Evolutionary conservation across 2,329 filamentous ascomycete genomes (phyloP), one percentile per base, ranked within the genome.

Genomic region (Ceratocystis colombiana): DNA sequence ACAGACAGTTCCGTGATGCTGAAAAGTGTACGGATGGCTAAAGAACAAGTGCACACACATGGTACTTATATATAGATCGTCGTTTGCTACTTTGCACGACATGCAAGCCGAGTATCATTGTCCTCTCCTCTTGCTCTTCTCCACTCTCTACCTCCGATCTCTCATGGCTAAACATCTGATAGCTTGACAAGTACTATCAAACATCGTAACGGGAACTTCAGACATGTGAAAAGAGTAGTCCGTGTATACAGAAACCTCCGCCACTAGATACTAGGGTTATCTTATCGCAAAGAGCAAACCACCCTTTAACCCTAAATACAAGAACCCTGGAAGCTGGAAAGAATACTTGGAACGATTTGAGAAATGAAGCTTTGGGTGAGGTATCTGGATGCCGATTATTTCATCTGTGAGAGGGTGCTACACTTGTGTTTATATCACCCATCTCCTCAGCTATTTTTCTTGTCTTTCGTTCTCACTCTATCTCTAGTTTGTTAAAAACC

Each of bases 281-380:
- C 1, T 15, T 5, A 6, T 4, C 10, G 2, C 3, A 53, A n/a
- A 30, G 4, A 59, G 28, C 53, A 12, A 5, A 55, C n/a, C 50
- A 41, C 25, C 1, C 4, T 1, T 12, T 33, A 33, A 33, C 30
- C 30, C 30, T 33, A 33, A n/a, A 3, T 5, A 37, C 12, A 7
- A 1, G 5, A 59, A 33, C 8, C 55, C 46, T 63, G 6, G 15
- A 63, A 25, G 45, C 33, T 15, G 17, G 61, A 63, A 50, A 17
- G 41, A 33, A 63, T 8, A 63, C 46, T 33, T 33, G 17, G 44
- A 63, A 50, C 61, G 33, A 63, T 25, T 44, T 25, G 33, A 59
- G 28, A 59, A 30, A 28, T 37, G 37, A 41, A 41, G 37, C 37
- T 41, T 2, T 41, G 37, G 10, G 37, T 5, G 3, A 41, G 10